Evolutionary conservation across 73 alveolate genomes (phyloP).

Genomic region (Symbiodinium pilosum): DNA sequence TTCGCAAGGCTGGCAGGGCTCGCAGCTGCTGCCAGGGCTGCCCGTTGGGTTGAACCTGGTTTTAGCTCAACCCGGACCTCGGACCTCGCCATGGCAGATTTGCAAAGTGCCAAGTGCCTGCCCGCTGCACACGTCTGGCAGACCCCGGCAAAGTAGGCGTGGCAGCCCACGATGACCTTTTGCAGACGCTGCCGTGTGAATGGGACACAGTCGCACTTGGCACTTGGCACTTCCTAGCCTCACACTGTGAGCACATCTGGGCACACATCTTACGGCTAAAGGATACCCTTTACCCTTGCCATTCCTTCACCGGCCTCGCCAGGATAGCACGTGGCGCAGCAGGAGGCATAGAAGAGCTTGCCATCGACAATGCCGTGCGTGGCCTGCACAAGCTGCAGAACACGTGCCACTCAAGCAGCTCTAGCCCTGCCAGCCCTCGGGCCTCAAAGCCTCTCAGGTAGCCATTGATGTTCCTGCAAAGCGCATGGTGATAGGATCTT

Average conservation of each 20-base stretch:
- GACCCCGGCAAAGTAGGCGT: slow-evolving; percentile 59
- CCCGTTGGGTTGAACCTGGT: slow-evolving; percentile 35
- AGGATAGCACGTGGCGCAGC: slow-evolving; percentile 64
- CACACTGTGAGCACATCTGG: too few relatives aligned
- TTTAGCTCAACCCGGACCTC: background rate
- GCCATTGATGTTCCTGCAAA: slow-evolving; percentile 79
- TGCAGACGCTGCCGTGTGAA: background rate
- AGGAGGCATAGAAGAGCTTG: slow-evolving; percentile 57
- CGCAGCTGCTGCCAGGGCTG: slow-evolving; percentile 65
- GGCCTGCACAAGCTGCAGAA: background rate
- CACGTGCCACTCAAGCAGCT: background rate
- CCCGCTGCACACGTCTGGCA: slow-evolving; percentile 69
- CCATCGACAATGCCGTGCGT: slow-evolving; percentile 54
- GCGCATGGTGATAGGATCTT: too few relatives aligned
- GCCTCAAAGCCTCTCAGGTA: slow-evolving; percentile 81
- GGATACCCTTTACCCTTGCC: too few relatives aligned
- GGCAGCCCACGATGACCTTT: slow-evolving; percentile 71
- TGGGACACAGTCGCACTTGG: too few relatives aligned
- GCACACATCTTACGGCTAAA: too few relatives aligned
- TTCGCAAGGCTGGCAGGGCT: slow-evolving; percentile 71
- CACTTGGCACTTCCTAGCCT: too few relatives aligned
- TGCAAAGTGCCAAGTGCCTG: slow-evolving; percentile 34
- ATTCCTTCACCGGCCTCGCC: slow-evolving; percentile 30
- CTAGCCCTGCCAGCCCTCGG: background rate
- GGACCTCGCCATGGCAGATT: background rate